Conservation (phyloP, 371 early-diverging fungal species). For the Syncephalastrum contaminatum region DNA sequence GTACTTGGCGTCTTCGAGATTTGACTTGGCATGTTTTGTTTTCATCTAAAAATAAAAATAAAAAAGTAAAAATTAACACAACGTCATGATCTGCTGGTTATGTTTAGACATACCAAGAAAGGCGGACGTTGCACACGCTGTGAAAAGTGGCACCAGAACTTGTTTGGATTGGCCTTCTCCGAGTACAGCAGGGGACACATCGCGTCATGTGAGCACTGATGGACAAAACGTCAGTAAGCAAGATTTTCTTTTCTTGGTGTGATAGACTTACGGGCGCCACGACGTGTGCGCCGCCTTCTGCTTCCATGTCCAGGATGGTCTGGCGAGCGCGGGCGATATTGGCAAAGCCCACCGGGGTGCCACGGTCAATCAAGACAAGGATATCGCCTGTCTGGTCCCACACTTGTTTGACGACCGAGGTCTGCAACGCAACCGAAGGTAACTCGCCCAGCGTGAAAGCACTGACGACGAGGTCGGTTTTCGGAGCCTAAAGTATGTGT, state of each 20-base stretch:
- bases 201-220: conserved; percentile 76
- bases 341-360: conserved; percentile 78
- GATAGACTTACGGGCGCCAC: conserved; percentile 64
- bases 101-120: conserved; percentile 48
- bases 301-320: conserved; percentile 56
- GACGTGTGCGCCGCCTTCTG: conserved; percentile 45
- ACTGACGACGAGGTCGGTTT: conserved; percentile 72
- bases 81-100: background rate
- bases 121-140: conserved; percentile 75
- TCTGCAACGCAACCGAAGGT: conserved; percentile 61
- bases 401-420: conserved; percentile 65
- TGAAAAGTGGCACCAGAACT: conserved; percentile 83
- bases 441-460: conserved; percentile 79
- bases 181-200: conserved; percentile 67
- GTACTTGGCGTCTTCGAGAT: conserved; percentile 78
- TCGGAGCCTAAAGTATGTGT: conserved; percentile 22
- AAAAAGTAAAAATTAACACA: background rate
- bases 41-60: conserved; percentile 50
- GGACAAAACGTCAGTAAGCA: background rate
- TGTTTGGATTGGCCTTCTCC: conserved; percentile 39
- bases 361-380: conserved; percentile 84
- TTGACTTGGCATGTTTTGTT: conserved; percentile 67
- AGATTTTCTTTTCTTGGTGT: background rate
- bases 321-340: conserved; percentile 73
- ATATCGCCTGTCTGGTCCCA: conserved; percentile 80